These are phyloP conservation scores for Lactarius tabidus DNA, from an alignment of 768 basidiomycete genomes.

Conservation along the genomic window DNA sequence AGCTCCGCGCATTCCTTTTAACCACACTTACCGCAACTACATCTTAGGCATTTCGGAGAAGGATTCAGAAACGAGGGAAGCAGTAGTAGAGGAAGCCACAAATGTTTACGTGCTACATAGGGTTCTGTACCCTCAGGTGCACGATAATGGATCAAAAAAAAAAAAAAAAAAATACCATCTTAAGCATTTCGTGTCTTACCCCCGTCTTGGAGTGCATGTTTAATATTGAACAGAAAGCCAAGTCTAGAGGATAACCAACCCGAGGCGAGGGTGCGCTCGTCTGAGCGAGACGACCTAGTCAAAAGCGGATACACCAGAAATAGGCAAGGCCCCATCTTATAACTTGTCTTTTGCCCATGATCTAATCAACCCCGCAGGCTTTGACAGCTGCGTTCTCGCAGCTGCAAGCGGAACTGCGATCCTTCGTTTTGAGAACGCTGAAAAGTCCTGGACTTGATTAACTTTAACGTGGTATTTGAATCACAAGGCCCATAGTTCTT, in stretches of 20 bases:
- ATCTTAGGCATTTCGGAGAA: no score
- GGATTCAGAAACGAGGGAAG: no score
- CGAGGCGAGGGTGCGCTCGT: slow-evolving; percentile 94
- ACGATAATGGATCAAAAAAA: no score
- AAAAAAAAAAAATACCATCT: no score
- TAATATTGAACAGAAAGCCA: slow-evolving; percentile 76
- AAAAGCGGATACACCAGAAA: slow-evolving; percentile 66
- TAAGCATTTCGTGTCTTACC: slow-evolving; percentile 75
- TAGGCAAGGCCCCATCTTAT: slow-evolving; percentile 31
- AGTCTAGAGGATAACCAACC: slow-evolving; percentile 64
- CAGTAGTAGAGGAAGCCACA: no score
- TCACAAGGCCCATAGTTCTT: slow-evolving; percentile 34
- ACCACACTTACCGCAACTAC: no score
- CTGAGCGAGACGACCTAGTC: slow-evolving; percentile 85
- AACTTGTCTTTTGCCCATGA: neutral
- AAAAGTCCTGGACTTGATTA: slow-evolving; percentile 76
- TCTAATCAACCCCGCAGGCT: slow-evolving; percentile 43
- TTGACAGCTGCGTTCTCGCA: slow-evolving; percentile 76
- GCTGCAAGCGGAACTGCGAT: slow-evolving; percentile 78
- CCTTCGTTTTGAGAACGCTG: slow-evolving; percentile 76
- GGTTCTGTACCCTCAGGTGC: no score
- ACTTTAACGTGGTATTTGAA: slow-evolving; percentile 63
- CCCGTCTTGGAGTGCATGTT: slow-evolving; percentile 94
- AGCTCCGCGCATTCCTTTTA: no score
- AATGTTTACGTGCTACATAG: no score